A percentile compares a stretch with the other conserved stretches of the same genome.
Evolutionary conservation across 208 protist species (phyloP).

Genomic region (Leishmania guyanensis): DNA sequence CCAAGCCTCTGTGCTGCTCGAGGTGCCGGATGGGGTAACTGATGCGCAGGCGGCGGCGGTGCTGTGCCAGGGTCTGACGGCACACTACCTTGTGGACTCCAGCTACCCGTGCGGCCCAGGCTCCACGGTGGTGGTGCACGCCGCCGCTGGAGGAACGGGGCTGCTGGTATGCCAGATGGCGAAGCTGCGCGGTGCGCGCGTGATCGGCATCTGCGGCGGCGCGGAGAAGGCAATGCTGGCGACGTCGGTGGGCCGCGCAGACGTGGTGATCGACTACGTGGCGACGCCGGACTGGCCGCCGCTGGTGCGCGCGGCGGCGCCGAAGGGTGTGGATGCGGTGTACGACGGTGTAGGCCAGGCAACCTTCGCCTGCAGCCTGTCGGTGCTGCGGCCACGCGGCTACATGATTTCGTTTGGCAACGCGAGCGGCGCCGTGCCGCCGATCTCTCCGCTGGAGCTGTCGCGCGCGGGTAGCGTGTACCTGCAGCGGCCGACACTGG

Average conservation of each 20-base stretch:
- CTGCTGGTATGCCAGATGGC: slow-evolving; percentile 90
- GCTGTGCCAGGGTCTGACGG: slow-evolving; percentile 86
- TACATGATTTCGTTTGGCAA: slow-evolving; percentile 92
- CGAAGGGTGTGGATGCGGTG: slow-evolving; percentile 69
- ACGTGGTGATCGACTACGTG: slow-evolving; percentile 81
- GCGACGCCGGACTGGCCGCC: slow-evolving; percentile 52
- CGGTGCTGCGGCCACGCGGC: slow-evolving; percentile 72
- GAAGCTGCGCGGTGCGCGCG: slow-evolving; percentile 85
- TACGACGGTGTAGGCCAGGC: slow-evolving; percentile 90
- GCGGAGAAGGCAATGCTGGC: slow-evolving; percentile 72
- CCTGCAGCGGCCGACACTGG: slow-evolving; percentile 78
- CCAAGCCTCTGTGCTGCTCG: background rate
- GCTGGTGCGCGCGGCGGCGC: slow-evolving; percentile 54
- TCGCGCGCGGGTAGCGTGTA: slow-evolving; percentile 65
- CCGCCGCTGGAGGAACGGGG: slow-evolving; percentile 87
- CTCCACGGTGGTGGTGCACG: slow-evolving; percentile 82
- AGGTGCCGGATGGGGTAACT: slow-evolving; percentile 56
- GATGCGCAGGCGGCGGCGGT: slow-evolving; percentile 59
- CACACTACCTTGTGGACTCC: slow-evolving; percentile 83
- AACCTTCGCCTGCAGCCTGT: slow-evolving; percentile 77
- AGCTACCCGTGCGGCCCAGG: slow-evolving; percentile 51
- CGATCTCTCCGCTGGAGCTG: slow-evolving; percentile 67
- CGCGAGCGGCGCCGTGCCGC: slow-evolving; percentile 81
- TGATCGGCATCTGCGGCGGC: slow-evolving; percentile 88
- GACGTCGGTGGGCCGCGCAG: slow-evolving; percentile 41